Evolutionary conservation across 148 eudicot species (phyloP), one percentile per base, ranked within the genome.

Genomic region (Drosera capensis): DNA sequence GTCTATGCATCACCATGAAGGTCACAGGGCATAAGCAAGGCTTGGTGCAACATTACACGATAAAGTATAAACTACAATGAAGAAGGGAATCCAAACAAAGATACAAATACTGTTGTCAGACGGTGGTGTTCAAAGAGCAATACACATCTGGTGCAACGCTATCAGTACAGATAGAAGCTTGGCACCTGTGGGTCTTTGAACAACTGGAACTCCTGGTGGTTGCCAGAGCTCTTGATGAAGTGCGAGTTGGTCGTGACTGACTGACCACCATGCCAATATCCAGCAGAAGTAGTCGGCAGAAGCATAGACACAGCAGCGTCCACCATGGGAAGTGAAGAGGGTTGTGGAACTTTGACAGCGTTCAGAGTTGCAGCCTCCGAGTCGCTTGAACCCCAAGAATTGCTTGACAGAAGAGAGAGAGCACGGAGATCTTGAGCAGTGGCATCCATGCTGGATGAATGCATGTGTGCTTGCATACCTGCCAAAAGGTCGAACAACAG

Each of bases 321-420:
- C 45, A 19, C 14, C 18, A 11, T 39, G 43, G 31, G 11, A n/a
- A n/a, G n/a, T n/a, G n/a, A n/a, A 11, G 11, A 39, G 0, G 43
- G 16, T 39, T 39, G 18, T 17, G n/a, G 59, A 46, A 46, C 56
- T 60, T 50, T 29, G 25, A 61, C 19, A 31, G 67, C 70, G 55
- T 62, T 40, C 8, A 65, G 64, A n/a, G 54, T 28, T 49, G 57
- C 16, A 30, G 63, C 49, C 25, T 49, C 67, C 13, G 64, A 72
- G 29, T 61, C 34, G 12, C 55, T 47, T 14, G 69, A 52, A 57
- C 61, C 68, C 94, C 81, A 72, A 2, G 86, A 48, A 48, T 64
- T 70, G 56, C 70, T 78, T 82, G 94, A 82, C 86, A 82, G 94
- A 82, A 82, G 94, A 82, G 94, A 82, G 94, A 78, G 94, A 82